Evolutionary conservation across 2,329 filamentous ascomycete genomes (phyloP).

Genomic region (Trichoderma atrobrunneum): DNA sequence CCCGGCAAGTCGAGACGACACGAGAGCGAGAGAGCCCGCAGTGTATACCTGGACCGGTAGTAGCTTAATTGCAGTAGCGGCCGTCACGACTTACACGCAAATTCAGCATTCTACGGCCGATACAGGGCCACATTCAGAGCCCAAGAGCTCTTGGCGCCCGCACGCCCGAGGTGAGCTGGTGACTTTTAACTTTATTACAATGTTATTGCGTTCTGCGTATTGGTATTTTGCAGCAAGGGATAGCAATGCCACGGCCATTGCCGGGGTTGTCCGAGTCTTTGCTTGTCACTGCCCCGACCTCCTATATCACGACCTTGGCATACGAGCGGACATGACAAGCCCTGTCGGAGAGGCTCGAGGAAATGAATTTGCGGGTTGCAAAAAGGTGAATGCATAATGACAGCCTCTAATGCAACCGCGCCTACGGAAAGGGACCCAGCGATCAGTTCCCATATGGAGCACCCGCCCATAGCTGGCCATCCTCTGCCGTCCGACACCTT

Average conservation of each 20-base stretch:
- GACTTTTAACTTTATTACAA: not conserved
- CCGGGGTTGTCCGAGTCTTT: not conserved
- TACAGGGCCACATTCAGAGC: not conserved
- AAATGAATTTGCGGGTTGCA: not conserved
- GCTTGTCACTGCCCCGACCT: not conserved
- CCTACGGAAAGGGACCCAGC: not conserved
- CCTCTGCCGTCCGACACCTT: not conserved
- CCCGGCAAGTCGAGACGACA: not conserved
- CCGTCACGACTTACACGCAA: slow-evolving; percentile 6
- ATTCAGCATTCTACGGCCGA: not conserved
- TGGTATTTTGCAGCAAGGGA: not conserved
- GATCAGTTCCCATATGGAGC: not conserved
- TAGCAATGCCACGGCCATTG: not conserved
- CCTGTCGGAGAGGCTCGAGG: not conserved
- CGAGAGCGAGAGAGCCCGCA: slow-evolving; percentile 2
- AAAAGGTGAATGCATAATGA: not conserved
- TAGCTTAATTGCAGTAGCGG: not conserved
- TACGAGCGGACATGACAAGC: not conserved
- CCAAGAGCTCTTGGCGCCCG: not conserved
- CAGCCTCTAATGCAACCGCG: not conserved
- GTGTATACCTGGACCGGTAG: slow-evolving; percentile 6
- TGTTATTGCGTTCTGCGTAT: not conserved
- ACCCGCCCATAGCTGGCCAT: not conserved
- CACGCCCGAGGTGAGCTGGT: slow-evolving; percentile 1
- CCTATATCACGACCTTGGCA: not conserved